Conservation (phyloP, 371 early-diverging fungal species). For the Rhizopus sp. region DNA sequence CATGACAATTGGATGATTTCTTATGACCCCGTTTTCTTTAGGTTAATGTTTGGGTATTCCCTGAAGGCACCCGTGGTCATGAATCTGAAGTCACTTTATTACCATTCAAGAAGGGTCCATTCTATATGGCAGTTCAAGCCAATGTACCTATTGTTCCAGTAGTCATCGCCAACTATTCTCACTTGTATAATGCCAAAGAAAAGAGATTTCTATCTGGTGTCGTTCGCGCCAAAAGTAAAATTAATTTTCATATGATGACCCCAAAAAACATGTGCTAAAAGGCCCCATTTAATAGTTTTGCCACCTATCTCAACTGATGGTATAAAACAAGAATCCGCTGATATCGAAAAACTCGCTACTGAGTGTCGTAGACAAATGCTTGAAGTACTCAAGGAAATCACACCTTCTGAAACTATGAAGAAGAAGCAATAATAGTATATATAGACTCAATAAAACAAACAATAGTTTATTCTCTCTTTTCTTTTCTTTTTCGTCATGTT, state of each 20-base stretch:
- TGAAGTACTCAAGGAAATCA: conserved; percentile 67
- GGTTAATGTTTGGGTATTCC: conserved; percentile 86
- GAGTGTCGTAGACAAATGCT: conserved; percentile 76
- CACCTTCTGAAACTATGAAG: conserved; percentile 22
- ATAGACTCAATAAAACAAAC: neutral
- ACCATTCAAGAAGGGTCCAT: conserved; percentile 94
- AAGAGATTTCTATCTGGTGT: conserved; percentile 68
- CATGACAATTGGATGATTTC: neutral
- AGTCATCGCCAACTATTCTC: conserved; percentile 78
- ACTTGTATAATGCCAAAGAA: conserved; percentile 67
- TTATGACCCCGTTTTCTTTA: conserved; percentile 23
- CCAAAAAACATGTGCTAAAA: neutral
- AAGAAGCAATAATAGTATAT: conserved; percentile 24
- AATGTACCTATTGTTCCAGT: conserved; percentile 90
- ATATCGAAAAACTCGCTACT: conserved; percentile 70
- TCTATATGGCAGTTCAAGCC: conserved; percentile 89
- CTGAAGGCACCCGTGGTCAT: conserved; percentile 93
- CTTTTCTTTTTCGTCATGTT: conserved; percentile 3
- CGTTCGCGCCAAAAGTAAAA: conserved; percentile 70
- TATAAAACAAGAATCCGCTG: conserved; percentile 60
- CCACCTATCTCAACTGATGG: conserved; percentile 75
- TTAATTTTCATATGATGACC: too few species aligned
- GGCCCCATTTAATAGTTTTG: conserved; percentile 50
- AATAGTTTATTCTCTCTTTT: conserved; percentile 3
- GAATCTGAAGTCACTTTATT: conserved; percentile 71